Evolutionary conservation across 2,329 filamentous ascomycete species (phyloP).

Genomic region (Colletotrichum orbiculare): DNA sequence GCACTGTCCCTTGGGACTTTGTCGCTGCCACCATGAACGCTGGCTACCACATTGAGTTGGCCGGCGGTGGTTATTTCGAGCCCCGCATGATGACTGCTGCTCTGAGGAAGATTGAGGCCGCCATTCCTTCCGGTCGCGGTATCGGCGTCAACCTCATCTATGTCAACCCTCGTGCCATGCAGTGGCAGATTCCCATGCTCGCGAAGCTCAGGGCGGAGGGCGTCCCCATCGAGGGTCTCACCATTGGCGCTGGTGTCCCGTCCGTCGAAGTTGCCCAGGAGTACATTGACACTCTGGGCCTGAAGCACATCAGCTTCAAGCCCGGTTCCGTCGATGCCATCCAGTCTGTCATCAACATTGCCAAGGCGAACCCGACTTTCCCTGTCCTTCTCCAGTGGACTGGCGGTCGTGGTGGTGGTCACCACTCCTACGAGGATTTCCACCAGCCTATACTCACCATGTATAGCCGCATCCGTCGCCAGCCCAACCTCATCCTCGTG

Average conservation of each 20-base stretch:
- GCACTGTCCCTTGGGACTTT: slow-evolving; percentile 91
- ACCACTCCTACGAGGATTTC: slow-evolving; percentile 96
- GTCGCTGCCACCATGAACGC: slow-evolving; percentile 93
- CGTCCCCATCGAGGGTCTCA: slow-evolving; percentile 90
- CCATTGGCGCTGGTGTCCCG: slow-evolving; percentile 92
- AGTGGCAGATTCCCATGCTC: slow-evolving; percentile 90
- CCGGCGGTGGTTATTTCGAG: slow-evolving; percentile 89
- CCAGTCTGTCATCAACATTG: slow-evolving; percentile 90
- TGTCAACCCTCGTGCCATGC: slow-evolving; percentile 89
- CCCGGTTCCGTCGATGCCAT: slow-evolving; percentile 90
- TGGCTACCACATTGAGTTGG: slow-evolving; percentile 93
- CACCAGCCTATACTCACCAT: slow-evolving; percentile 91
- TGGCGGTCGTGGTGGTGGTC: slow-evolving; percentile 90
- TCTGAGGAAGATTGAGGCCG: slow-evolving; percentile 84
- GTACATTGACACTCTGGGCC: slow-evolving; percentile 90
- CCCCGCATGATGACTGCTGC: slow-evolving; percentile 85
- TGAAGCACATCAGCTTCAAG: slow-evolving; percentile 96
- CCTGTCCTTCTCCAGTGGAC: slow-evolving; percentile 97
- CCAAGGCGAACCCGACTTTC: slow-evolving; percentile 92
- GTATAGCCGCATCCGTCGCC: slow-evolving; percentile 88
- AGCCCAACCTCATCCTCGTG: slow-evolving; percentile 87
- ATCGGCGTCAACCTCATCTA: slow-evolving; percentile 94
- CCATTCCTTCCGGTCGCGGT: slow-evolving; percentile 85
- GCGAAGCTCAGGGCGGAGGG: slow-evolving; percentile 84
- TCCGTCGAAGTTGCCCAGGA: slow-evolving; percentile 93